A percentile compares a stretch with the other conserved stretches of the same genome.
phyloP scores from a whole-genome alignment of 805 yeast species.

The Trichomonascus vanleenenianus region DNA sequence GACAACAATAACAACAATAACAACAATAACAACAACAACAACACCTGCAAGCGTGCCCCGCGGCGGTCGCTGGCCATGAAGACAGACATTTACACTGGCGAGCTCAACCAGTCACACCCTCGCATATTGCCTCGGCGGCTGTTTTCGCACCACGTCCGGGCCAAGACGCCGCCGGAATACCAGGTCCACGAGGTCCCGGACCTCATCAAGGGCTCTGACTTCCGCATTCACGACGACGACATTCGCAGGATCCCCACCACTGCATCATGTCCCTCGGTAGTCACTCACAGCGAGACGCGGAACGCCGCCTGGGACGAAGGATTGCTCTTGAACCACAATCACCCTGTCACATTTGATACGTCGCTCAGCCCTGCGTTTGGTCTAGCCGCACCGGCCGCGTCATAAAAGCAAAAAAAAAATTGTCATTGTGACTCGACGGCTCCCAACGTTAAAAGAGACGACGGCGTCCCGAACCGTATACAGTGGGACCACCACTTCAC shows the following conservation, averaged over 20 bases:
- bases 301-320: no score
- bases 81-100: no score
- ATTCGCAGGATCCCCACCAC: not conserved
- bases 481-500: no score
- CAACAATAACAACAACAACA: no score
- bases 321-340: not conserved
- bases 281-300: no score
- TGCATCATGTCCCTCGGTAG: not conserved
- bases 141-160: not conserved
- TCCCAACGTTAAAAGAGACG: no score
- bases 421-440: no score
- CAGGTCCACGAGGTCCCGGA: not conserved
- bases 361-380: conserved; percentile 3
- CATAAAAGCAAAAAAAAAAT: not conserved
- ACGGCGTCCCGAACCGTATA: no score
- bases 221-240: conserved; percentile 1
- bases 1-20: not conserved
- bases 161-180: not conserved
- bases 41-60: not conserved
- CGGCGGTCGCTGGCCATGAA: no score
- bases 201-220: not conserved
- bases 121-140: not conserved
- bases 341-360: conserved; percentile 4
- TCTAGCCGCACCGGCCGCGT: conserved; percentile 1
- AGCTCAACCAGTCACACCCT: no score